Conservation (phyloP, 768 basidiomycete species). For the Psilocybe subaeruginosa region DNA sequence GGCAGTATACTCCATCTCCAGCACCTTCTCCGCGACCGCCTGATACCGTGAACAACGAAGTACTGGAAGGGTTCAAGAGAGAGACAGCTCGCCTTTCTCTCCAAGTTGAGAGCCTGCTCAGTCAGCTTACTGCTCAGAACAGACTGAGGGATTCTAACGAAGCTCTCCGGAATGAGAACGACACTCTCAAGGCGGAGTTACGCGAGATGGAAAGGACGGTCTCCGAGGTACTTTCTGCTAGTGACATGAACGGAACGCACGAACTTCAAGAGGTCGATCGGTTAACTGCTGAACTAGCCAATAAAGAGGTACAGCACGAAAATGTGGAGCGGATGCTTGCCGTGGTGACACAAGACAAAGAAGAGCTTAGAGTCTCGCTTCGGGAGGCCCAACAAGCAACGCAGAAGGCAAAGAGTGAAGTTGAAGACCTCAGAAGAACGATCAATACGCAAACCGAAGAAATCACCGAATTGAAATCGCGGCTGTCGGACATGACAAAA, state of each 20-base stretch:
- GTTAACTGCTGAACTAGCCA: slow-evolving; percentile 25
- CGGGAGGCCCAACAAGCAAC: slow-evolving; percentile 25
- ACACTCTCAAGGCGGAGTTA: slow-evolving; percentile 26
- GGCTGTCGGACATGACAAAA: slow-evolving; percentile 34
- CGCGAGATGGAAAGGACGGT: slow-evolving; percentile 34
- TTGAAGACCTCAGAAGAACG: slow-evolving; percentile 24
- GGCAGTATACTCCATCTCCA: neutral
- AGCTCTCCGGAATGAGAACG: slow-evolving; percentile 27
- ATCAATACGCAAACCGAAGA: slow-evolving; percentile 29
- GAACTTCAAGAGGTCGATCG: slow-evolving; percentile 30
- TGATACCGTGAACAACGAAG: slow-evolving; percentile 20
- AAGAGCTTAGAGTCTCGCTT: slow-evolving; percentile 29
- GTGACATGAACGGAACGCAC: slow-evolving; percentile 25
- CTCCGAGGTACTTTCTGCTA: slow-evolving; percentile 27
- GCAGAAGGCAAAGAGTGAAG: slow-evolving; percentile 24
- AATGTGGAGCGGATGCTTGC: slow-evolving; percentile 31
- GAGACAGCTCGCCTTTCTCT: slow-evolving; percentile 29
- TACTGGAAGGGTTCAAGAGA: slow-evolving; percentile 27
- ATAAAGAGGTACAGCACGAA: slow-evolving; percentile 30
- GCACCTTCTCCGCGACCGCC: slow-evolving; percentile 11
- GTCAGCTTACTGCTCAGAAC: slow-evolving; percentile 29
- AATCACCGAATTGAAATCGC: slow-evolving; percentile 29
- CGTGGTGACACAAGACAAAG: slow-evolving; percentile 28
- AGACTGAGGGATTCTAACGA: slow-evolving; percentile 27
- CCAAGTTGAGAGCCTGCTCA: slow-evolving; percentile 30